Evolutionary conservation across 768 basidiomycete species (phyloP), one percentile per base, ranked within the genome.

Genomic region (Gloeophyllum trabeum): DNA sequence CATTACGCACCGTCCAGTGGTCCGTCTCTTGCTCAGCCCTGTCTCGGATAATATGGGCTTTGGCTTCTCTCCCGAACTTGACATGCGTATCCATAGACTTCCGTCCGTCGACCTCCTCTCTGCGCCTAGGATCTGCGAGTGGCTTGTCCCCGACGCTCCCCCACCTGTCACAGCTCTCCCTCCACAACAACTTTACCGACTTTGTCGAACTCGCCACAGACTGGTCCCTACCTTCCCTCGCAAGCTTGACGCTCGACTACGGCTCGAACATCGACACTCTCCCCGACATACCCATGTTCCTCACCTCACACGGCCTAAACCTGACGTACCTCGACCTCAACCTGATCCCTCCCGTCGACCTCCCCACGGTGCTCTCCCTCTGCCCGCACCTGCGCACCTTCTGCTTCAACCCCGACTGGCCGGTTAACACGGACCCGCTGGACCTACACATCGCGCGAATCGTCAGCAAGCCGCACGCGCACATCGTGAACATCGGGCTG

Each of bases 391-490:
- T 88, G 23, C 61, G 57, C 16, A 71, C 76, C 0, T 76, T 88
- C 54, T 67, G 71, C 19, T 86, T 88, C 63, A 87, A 85, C 53
- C 75, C 69, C 21, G 85, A 88, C 54, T 86, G 85, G 83, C 70
- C 71, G 10, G 57, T 80, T 13, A 54, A 51, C 1, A 47, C 45
- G 35, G 48, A 45, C 16, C 44, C 40, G 30, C 47, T 52, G n/a
- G 44, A 47, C 26, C 46, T 37, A 7, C 10, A 10, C 20, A 32
- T 59, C 40, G 26, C 50, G 18, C 14, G 43, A 30, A 25, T 64
- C 39, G 49, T 60, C 55, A 62, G 66, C 42, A 62, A 61, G 6
- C 79, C 81, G 2, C 83, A 81, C 46, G 52, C 58, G 6, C 69
- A 69, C 32, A 71, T 87, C 46, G 66, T 55, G 0, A 69, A 73